Conservation (phyloP, 805 yeast species). For the Vanderwaltozyma verrucispora region DNA sequence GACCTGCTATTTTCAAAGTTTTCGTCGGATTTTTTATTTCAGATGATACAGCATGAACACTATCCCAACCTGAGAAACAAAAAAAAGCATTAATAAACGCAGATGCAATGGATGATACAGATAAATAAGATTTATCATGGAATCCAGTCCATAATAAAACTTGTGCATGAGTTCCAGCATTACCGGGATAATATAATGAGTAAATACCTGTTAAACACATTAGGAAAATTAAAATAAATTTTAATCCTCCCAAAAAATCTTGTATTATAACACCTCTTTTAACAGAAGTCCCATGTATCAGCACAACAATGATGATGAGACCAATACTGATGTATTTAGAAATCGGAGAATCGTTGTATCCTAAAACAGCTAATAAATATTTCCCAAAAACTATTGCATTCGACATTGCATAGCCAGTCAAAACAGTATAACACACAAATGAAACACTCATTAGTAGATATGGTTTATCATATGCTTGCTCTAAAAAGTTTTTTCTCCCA, state of each 20-base stretch:
- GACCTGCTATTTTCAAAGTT: constrained; percentile 53
- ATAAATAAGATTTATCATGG: constrained; percentile 25
- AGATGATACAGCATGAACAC: constrained; percentile 49
- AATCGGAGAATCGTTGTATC: constrained; percentile 30
- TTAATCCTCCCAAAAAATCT: constrained; percentile 52
- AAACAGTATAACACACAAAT: constrained; percentile 38
- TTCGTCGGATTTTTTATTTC: constrained; percentile 50
- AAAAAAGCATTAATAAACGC: constrained; percentile 50
- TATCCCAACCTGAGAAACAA: constrained; percentile 55
- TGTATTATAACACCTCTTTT: constrained; percentile 51
- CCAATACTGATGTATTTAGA: constrained; percentile 36
- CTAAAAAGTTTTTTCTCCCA: constrained; percentile 65
- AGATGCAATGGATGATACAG: constrained; percentile 39
- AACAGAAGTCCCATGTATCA: constrained; percentile 50
- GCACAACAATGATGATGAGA: constrained; percentile 29
- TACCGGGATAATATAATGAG: constrained; percentile 34
- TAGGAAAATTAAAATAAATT: constrained; percentile 41
- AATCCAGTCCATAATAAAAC: constrained; percentile 13
- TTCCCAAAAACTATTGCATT: constrained; percentile 55
- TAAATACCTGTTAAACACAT: constrained; percentile 52
- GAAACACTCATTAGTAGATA: constrained; percentile 42
- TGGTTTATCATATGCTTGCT: constrained; percentile 55
- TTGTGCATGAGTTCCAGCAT: constrained; percentile 3
- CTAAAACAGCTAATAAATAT: constrained; percentile 39
- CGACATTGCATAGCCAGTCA: constrained; percentile 46